A percentile compares a stretch with the other conserved stretches of the same genome.
Evolutionary conservation across 495 filamentous ascomycete genomes (phyloP).

Genomic region (Aspergillus bertholletiae): DNA sequence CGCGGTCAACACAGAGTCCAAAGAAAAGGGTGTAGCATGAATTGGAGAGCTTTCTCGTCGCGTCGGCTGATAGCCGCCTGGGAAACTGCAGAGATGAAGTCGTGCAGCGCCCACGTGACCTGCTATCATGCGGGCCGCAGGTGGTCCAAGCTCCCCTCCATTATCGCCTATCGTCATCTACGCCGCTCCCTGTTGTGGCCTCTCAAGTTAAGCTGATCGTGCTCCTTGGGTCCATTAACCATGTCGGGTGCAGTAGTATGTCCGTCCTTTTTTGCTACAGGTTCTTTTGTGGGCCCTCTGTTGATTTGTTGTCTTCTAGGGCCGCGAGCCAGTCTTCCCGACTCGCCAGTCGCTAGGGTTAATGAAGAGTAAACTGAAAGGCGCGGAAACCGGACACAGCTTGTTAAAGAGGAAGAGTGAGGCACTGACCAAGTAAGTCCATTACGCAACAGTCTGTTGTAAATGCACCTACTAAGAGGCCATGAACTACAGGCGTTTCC

Average conservation of each 20-base stretch:
- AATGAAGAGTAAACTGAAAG: constrained; percentile 99
- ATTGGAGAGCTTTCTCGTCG: constrained; percentile 27
- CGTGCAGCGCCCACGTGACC: constrained; percentile 27
- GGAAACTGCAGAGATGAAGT: constrained; percentile 25
- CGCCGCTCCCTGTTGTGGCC: constrained; percentile 12
- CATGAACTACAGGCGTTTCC: constrained; percentile 63
- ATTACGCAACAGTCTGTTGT: not conserved
- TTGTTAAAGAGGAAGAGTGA: constrained; percentile 91
- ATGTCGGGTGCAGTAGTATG: constrained; percentile 60
- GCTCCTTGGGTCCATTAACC: constrained; percentile 12
- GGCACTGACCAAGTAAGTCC: constrained; percentile 77
- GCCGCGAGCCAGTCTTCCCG: constrained; percentile 88
- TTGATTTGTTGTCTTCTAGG: constrained; percentile 21
- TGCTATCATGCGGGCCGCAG: constrained; percentile 18
- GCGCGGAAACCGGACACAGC: constrained; percentile 84
- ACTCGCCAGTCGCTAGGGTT: constrained; percentile 93
- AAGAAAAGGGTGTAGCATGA: constrained; percentile 22
- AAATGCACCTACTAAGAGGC: constrained; percentile 9
- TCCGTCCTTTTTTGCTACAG: constrained; percentile 2
- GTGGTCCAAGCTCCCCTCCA: constrained; percentile 27
- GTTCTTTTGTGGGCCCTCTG: not conserved
- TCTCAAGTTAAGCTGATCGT: constrained; percentile 13
- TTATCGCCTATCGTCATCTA: constrained; percentile 22
- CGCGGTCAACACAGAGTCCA: constrained; percentile 31
- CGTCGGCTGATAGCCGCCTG: constrained; percentile 16